Evolutionary conservation across 192 early-diverging fungal species (phyloP), one percentile per base, ranked within the genome.

Genomic region (Entrophospora sp.): DNA sequence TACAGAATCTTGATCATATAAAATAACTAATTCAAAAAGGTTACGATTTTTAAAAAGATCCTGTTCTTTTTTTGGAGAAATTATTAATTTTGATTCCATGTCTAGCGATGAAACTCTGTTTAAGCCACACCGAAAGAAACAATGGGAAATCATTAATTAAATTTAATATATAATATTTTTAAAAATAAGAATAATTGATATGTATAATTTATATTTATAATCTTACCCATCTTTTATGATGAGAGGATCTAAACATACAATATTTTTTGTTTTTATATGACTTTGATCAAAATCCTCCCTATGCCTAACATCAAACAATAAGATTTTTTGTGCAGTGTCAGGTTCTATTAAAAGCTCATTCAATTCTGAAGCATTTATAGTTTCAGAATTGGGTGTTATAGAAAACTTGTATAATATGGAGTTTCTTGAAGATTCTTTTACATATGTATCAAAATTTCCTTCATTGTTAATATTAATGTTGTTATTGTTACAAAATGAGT

Each of bases 21-120:
- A 85, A 8, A 94, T 81, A 5, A 96, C 73, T 2, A 93, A 44
- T 57, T 92, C 88, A 64, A 89, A 90, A 16, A 74, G 62, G 35
- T 84, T 52, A 5, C 92, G 79, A 30, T 68, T 68, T 1, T 73
- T 66, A 71, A 97, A 95, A 37, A 90, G 67, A 16, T 68, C 34
- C n/a, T 81, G 81, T 52, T 88, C 87, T 31, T 74, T 65, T 14
- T 80, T 76, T 1, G 85, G 73, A n/a, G 49, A 66, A 30, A 55
- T 14, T 18, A 55, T 66, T 32, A 66, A 44, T 1, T 66, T 62
- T 2, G 10, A 7, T 36, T 66, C 64, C 24, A 66, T 6, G 12
- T 53, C 51, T 52, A 56, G 24, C 1, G 38, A 55, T 31, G 64
- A 66, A 40, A 55, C 43, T 30, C 64, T 66, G 22, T 25, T 51